Base-by-base conservation (phyloP, 2,329 filamentous ascomycete genomes). In the Xylaria sp. region DNA sequence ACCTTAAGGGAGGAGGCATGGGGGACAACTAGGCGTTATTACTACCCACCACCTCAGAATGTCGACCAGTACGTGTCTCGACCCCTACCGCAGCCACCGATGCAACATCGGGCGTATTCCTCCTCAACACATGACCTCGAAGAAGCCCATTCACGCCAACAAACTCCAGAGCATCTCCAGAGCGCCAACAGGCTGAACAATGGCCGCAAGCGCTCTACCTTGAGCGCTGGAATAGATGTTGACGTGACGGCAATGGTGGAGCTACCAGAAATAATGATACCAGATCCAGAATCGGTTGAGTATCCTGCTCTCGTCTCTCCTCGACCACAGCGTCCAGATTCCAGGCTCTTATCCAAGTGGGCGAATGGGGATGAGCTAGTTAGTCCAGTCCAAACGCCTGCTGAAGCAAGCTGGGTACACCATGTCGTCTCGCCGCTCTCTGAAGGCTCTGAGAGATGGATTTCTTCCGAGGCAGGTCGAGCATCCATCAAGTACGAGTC, bases 391-490 rank as follows among this genome's bases (percentile, higher is more conserved):
- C 63, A 69, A 13, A 68, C 70, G 4, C 63, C 72, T 7, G 65
- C 60, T 13, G 65, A 71, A 9, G 68, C 58, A 30, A 71, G 45
- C 23, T 68, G 69, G 56, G 66, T 52, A 25, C 60, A 56, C 32
- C 62, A 74, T 45, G 60, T 72, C 10, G 75, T 77, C 41, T 77
- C 75, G n/a, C 75, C 75, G 0, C 52, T 76, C 7, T 75, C 73
- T 4, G 70, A 71, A 23, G 28, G 59, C 5, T 64, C 43, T 43
- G 68, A 56, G 10, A 48, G 43, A 46, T 41, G 41, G 13, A 9
- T 36, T 57, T 20, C 64, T 23, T 61, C 60, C 6, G 60, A 41
- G 39, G 13, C 34, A 58, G 56, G 53, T 15, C 50, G 12, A 41
- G 25, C 48, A 25, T 45, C 63, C 13, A 34, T 48, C 12, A 41